Percentiles rank a stretch among this genome's conserved stretches.
Conservation (phyloP, 2,329 filamentous ascomycete species). For the Aaosphaeria pasadenensis region DNA sequence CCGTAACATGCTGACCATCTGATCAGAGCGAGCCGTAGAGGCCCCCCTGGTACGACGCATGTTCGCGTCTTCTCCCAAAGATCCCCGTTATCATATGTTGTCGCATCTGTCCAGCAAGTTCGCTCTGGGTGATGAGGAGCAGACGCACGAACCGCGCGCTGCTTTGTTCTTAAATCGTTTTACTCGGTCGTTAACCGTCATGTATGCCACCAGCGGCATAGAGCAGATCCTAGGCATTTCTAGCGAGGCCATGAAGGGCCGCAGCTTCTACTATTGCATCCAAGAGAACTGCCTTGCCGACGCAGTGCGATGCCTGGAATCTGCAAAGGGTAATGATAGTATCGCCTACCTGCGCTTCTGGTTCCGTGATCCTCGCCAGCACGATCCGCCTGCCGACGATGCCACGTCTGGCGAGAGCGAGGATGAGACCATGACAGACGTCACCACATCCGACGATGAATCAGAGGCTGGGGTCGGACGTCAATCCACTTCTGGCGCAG, state of each 20-base stretch:
- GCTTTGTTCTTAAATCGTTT: slow-evolving; percentile 85
- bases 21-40: slow-evolving; percentile 69
- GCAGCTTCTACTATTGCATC: slow-evolving; percentile 86
- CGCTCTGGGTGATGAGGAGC: slow-evolving; percentile 50
- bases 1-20: background rate
- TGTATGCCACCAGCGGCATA: slow-evolving; percentile 81
- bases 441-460: slow-evolving; percentile 47
- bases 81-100: slow-evolving; percentile 87
- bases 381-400: slow-evolving; percentile 30
- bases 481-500: slow-evolving; percentile 9
- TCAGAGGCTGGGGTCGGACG: slow-evolving; percentile 41
- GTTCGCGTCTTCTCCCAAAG: slow-evolving; percentile 76
- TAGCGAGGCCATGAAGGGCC: slow-evolving; percentile 66
- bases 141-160: slow-evolving; percentile 72
- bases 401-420: slow-evolving; percentile 46
- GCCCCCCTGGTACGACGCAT: slow-evolving; percentile 75
- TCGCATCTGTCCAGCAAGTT: slow-evolving; percentile 83
- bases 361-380: slow-evolving; percentile 70
- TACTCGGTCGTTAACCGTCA: slow-evolving; percentile 75
- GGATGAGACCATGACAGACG: slow-evolving; percentile 48
- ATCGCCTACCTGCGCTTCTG: slow-evolving; percentile 87
- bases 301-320: slow-evolving; percentile 75
- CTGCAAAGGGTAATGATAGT: slow-evolving; percentile 85
- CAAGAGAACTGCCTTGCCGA: slow-evolving; percentile 73
- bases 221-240: slow-evolving; percentile 71